phyloP scores from a whole-genome alignment of 768 basidiomycete genomes.

The Rhodocollybia butyracea region DNA sequence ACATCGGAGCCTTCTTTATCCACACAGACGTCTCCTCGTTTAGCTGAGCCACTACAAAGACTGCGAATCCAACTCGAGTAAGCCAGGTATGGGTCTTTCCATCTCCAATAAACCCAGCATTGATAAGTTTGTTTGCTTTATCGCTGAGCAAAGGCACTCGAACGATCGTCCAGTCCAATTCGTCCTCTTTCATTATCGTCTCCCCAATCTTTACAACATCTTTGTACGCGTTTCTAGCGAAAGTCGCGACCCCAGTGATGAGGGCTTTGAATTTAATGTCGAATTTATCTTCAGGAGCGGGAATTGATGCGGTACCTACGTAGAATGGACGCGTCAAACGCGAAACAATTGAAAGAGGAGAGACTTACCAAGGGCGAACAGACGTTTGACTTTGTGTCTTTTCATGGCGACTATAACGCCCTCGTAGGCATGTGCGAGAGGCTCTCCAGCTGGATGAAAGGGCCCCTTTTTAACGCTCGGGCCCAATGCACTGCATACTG shows the following conservation, averaged over 20 bases:
- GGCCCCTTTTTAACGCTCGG: slow-evolving; percentile 37
- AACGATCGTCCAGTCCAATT: slow-evolving; percentile 67
- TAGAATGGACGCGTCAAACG: background rate
- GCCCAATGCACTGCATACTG: slow-evolving; percentile 67
- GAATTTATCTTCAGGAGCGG: slow-evolving; percentile 56
- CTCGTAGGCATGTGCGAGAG: slow-evolving; percentile 60
- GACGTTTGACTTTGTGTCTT: slow-evolving; percentile 46
- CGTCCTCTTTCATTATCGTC: slow-evolving; percentile 44
- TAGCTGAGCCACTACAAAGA: slow-evolving; percentile 58
- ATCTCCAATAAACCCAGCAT: slow-evolving; percentile 70
- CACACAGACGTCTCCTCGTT: slow-evolving; percentile 46
- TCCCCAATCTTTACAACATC: slow-evolving; percentile 67
- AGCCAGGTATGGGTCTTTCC: slow-evolving; percentile 47
- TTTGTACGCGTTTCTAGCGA: slow-evolving; percentile 57
- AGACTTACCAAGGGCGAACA: slow-evolving; percentile 45
- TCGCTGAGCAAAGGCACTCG: slow-evolving; percentile 64
- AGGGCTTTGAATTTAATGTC: slow-evolving; percentile 43
- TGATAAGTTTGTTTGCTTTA: slow-evolving; percentile 38
- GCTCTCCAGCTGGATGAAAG: slow-evolving; percentile 45
- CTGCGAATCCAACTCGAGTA: slow-evolving; percentile 55
- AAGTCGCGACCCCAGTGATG: slow-evolving; percentile 35
- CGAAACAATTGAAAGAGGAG: background rate
- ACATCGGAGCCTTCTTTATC: slow-evolving; percentile 49
- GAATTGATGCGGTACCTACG: slow-evolving; percentile 60
- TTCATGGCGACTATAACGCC: slow-evolving; percentile 56